A percentile compares a stretch with the other conserved stretches of the same genome.
Evolutionary conservation across 345 rosid genomes (phyloP).

Genomic region (Boechera stricta): DNA sequence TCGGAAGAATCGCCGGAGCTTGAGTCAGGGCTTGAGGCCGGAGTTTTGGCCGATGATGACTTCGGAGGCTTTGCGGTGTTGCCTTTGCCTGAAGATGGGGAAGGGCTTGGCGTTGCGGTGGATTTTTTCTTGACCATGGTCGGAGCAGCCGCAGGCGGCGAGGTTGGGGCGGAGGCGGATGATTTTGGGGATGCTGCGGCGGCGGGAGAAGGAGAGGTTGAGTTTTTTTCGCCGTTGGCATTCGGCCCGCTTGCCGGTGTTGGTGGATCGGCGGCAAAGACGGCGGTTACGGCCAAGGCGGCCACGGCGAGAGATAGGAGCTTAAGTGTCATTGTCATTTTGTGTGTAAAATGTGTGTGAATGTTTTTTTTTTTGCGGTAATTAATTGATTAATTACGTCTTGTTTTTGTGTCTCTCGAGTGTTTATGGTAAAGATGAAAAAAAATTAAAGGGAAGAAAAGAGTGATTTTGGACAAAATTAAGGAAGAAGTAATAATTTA

Average conservation of each 20-base stretch:
- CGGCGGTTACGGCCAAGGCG: slow-evolving; percentile 35
- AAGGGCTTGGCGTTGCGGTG: slow-evolving; percentile 23
- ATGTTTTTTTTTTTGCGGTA: not conserved
- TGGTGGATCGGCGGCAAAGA: slow-evolving; percentile 42
- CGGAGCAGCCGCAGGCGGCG: slow-evolving; percentile 37
- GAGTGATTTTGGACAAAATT: slow-evolving; percentile 31
- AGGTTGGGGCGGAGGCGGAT: slow-evolving; percentile 23
- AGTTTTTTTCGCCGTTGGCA: not conserved
- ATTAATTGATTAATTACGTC: not conserved
- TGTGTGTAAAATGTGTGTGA: not conserved
- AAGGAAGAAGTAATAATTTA: slow-evolving; percentile 14
- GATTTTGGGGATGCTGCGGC: slow-evolving; percentile 42
- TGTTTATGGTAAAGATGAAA: not conserved
- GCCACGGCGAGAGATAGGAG: slow-evolving; percentile 31
- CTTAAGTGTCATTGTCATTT: slow-evolving; percentile 33
- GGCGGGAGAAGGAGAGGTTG: slow-evolving; percentile 40
- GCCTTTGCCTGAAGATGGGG: slow-evolving; percentile 29
- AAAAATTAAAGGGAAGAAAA: not conserved
- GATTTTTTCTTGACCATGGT: slow-evolving; percentile 34
- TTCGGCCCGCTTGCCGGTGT: slow-evolving; percentile 32
- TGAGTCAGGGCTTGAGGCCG: slow-evolving; percentile 44
- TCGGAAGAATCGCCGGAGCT: slow-evolving; percentile 33
- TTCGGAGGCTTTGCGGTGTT: slow-evolving; percentile 28
- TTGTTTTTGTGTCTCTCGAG: not conserved
- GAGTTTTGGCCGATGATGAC: slow-evolving; percentile 24